phyloP scores from a whole-genome alignment of 148 eudicot species.

The Vaccinium macrocarpon region DNA sequence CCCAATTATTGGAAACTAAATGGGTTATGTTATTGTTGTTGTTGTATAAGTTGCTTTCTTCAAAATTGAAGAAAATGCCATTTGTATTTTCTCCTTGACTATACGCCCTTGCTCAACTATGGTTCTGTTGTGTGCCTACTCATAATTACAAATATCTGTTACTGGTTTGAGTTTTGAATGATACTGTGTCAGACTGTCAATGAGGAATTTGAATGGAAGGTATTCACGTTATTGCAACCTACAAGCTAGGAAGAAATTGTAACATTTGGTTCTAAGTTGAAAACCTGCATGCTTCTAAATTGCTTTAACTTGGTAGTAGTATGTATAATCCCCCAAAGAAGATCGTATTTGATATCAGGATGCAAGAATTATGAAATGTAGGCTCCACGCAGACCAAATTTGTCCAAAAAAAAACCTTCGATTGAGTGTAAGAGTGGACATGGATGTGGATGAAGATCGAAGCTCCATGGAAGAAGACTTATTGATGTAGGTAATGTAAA shows the following conservation, averaged over 20 bases:
- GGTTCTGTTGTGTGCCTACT: neutral
- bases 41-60: neutral
- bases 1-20: too few relatives aligned
- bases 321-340: neutral
- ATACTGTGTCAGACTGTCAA: neutral
- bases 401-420: too few relatives aligned
- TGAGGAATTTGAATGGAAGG: neutral
- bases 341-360: neutral
- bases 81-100: neutral
- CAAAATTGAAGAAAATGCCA: neutral
- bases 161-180: neutral
- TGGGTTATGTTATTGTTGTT: too few relatives aligned
- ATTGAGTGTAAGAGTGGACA: neutral
- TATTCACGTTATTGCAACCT: neutral
- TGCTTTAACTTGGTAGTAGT: neutral
- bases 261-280: neutral
- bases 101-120: neutral
- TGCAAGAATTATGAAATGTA: neutral
- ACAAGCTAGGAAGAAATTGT: neutral
- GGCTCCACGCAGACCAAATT: too few relatives aligned
- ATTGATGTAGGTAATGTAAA: neutral
- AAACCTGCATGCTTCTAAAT: neutral
- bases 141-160: neutral
- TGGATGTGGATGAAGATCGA: neutral
- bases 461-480: neutral